These are phyloP conservation scores for Glutinoglossum americanum DNA, from an alignment of 495 filamentous ascomycete species.

Conservation along the genomic window DNA sequence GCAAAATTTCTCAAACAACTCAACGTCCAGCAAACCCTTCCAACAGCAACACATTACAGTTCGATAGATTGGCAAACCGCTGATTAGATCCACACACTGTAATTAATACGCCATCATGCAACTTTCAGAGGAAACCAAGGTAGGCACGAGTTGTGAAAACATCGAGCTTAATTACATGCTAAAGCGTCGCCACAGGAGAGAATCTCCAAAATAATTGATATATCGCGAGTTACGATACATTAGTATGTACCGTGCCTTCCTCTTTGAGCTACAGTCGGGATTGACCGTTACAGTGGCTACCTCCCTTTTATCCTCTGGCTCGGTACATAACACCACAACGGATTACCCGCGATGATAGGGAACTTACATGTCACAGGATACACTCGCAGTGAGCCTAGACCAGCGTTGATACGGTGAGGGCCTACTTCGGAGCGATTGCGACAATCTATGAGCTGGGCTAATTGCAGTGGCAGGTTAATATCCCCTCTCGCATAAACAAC, in stretches of 20 bases:
- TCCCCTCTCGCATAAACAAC: conserved; percentile 4
- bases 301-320: conserved; percentile 93
- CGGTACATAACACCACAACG: conserved; percentile 29
- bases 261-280: conserved; percentile 2
- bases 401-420: conserved; percentile 72
- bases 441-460: background rate
- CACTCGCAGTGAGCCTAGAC: conserved; percentile 76
- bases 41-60: background rate
- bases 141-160: conserved; percentile 12
- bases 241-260: conserved; percentile 37
- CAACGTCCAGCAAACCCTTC: background rate
- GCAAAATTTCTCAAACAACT: background rate
- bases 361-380: conserved; percentile 39
- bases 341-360: background rate
- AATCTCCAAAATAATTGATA: conserved; percentile 83
- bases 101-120: conserved; percentile 36
- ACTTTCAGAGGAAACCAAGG: conserved; percentile 95
- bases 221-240: conserved; percentile 88
- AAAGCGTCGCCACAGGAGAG: conserved; percentile 46
- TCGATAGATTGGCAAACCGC: background rate
- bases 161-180: background rate
- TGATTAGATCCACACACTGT: conserved; percentile 10
- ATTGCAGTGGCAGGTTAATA: conserved; percentile 2
- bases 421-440: background rate
- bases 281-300: conserved; percentile 54